These are phyloP conservation scores for Fusarium duplospermum DNA, from an alignment of 2,329 filamentous ascomycete species.

Conservation along the genomic window DNA sequence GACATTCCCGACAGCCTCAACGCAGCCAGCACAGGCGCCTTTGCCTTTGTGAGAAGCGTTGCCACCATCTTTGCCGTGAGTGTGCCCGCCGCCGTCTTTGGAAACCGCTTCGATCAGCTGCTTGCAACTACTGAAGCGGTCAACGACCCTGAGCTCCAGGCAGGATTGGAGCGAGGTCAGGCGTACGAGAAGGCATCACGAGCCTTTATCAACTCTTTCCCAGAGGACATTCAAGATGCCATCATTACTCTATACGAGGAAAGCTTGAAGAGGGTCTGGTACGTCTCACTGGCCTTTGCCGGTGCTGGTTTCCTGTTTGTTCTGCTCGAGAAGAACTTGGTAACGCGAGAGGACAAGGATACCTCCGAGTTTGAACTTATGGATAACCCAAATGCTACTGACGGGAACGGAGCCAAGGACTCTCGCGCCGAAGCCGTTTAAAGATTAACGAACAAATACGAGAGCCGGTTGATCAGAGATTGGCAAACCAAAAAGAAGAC, in stretches of 20 bases:
- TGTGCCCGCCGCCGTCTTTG: background rate
- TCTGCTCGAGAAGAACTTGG: background rate
- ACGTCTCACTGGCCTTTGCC: background rate
- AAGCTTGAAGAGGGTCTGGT: background rate
- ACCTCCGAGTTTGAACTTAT: background rate
- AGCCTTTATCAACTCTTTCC: background rate
- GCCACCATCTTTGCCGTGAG: background rate
- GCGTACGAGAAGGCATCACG: background rate
- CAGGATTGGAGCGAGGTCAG: background rate
- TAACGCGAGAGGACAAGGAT: background rate
- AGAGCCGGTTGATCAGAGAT: background rate
- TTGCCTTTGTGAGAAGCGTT: background rate
- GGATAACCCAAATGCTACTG: background rate
- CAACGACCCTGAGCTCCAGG: background rate
- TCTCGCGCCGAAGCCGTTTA: background rate
- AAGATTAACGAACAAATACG: too few relatives aligned
- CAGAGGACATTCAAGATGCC: background rate
- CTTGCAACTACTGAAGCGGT: background rate
- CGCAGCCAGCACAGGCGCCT: background rate
- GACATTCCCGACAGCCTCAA: background rate
- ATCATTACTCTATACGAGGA: background rate
- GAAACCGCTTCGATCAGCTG: background rate
- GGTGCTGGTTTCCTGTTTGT: background rate
- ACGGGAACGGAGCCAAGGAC: background rate
- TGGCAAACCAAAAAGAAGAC: background rate